Evolutionary conservation across 345 rosid species (phyloP), one percentile per base, ranked within the genome.

Genomic region (Camelina hispida): DNA sequence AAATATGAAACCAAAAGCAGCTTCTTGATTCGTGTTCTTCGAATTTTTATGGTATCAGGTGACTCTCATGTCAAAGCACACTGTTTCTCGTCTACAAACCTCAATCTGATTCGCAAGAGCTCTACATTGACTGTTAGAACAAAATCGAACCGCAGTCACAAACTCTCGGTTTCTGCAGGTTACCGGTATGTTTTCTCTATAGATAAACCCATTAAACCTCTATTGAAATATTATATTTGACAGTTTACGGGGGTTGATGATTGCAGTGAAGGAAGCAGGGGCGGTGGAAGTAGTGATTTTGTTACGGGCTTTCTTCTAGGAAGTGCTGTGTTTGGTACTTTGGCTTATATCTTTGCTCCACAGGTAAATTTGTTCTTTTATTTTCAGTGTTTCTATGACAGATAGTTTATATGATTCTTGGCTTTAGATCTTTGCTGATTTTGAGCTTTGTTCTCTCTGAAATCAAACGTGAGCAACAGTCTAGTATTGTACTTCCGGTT

Each of bases 261-360:
- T 54, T 54, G 53, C 52, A 80, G 93, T 55, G 82, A 79, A 62
- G 82, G 83, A 37, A 69, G 59, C 42, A 81, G 78, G 47, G 69
- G 69, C 9, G 50, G 84, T 42, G 90, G 90, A 53, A 88, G 87
- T 18, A 87, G 85, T 74, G 96, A 88, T 79, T 92, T 92, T 35
- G 60, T 52, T 67, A 52, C 84, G 63, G 89, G 98, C 53, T 93
- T 90, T 75, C 82, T 93, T 46, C 69, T 93, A 69, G 96, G 96
- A 56, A 96, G 96, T 50, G 96, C 96, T 32, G 68, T 93, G 12
- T 87, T 82, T 74, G 98, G 96, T 69, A 87, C 93, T 12, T 47
- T 90, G 35, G 88, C 90, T 18, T 91, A 87, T 77, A 18, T 85
- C 58, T 90, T 85, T 80, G 90, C 97, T 44, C 96, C 98, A 14